These are phyloP conservation scores for Trichoderma atrobrunneum DNA, from an alignment of 2,329 filamentous ascomycete species.

Conservation along the genomic window DNA sequence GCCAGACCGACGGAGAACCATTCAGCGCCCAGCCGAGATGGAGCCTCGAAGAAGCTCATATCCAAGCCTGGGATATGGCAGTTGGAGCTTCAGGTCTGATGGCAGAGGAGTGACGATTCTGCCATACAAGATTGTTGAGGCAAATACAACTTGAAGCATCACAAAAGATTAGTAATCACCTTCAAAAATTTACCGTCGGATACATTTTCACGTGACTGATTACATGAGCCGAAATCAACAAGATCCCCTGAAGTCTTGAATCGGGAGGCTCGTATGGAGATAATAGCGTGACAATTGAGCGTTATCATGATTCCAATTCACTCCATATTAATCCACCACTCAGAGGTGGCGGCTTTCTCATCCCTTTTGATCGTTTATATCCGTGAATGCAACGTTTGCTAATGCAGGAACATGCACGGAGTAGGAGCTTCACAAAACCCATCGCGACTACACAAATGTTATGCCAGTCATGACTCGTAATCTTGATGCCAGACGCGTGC, in stretches of 20 bases:
- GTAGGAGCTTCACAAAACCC: background rate
- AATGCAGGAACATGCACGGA: background rate
- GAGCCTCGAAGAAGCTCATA: constrained; percentile 28
- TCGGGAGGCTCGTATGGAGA: background rate
- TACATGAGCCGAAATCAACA: background rate
- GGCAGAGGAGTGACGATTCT: too few species aligned
- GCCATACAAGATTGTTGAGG: background rate
- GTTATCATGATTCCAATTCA: background rate
- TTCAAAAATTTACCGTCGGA: background rate
- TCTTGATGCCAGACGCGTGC: background rate
- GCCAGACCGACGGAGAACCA: constrained; percentile 57
- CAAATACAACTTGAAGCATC: background rate
- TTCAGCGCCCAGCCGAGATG: constrained; percentile 19
- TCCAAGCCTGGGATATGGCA: background rate
- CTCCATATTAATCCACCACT: background rate
- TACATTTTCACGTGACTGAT: background rate
- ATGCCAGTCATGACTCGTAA: background rate
- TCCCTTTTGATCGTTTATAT: background rate
- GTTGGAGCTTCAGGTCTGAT: background rate
- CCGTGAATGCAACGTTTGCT: background rate
- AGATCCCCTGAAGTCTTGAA: background rate
- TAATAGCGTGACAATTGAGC: background rate
- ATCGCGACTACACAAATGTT: background rate
- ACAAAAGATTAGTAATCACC: background rate
- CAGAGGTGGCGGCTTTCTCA: background rate